Conservation (phyloP, 495 filamentous ascomycete genomes). For the Opeltia flavorubescens region DNA sequence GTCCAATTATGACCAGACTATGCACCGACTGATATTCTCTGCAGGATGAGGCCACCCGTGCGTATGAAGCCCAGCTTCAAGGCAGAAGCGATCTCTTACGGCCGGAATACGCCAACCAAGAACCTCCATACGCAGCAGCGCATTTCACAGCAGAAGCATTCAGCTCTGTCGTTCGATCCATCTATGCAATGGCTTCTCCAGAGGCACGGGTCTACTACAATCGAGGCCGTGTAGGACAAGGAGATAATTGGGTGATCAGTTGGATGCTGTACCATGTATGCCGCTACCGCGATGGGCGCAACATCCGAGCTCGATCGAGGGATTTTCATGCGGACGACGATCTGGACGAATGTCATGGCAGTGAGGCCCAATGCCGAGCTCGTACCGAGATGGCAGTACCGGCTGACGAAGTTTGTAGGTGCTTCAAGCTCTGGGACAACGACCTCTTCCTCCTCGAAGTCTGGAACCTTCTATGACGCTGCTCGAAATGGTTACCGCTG, state of each 20-base stretch:
- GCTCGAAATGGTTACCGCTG: slow-evolving; percentile 27
- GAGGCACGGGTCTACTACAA: slow-evolving; percentile 28
- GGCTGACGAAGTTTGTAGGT: background rate
- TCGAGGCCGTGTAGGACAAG: slow-evolving; percentile 24
- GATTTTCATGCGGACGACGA: slow-evolving; percentile 26
- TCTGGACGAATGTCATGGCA: slow-evolving; percentile 8
- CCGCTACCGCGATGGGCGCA: slow-evolving; percentile 41
- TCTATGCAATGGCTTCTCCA: slow-evolving; percentile 24
- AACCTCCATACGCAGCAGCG: slow-evolving; percentile 33
- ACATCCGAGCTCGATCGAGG: slow-evolving; percentile 23
- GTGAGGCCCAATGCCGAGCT: slow-evolving; percentile 9
- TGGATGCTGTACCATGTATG: slow-evolving; percentile 48
- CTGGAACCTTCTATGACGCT: slow-evolving; percentile 32
- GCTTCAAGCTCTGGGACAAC: background rate
- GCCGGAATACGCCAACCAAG: slow-evolving; percentile 22
- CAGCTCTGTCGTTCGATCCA: slow-evolving; percentile 16
- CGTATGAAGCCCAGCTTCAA: slow-evolving; percentile 30
- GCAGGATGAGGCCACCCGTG: slow-evolving; percentile 33
- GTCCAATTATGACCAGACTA: too few relatives aligned
- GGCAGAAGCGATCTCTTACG: slow-evolving; percentile 26
- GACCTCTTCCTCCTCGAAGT: slow-evolving; percentile 16
- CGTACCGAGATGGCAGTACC: slow-evolving; percentile 6
- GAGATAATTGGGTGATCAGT: slow-evolving; percentile 41
- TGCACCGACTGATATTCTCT: too few relatives aligned
- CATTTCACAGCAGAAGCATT: slow-evolving; percentile 29